phyloP scores from a whole-genome alignment of 1,284 basidiomycete genomes.

The Pseudozyma sp. region DNA sequence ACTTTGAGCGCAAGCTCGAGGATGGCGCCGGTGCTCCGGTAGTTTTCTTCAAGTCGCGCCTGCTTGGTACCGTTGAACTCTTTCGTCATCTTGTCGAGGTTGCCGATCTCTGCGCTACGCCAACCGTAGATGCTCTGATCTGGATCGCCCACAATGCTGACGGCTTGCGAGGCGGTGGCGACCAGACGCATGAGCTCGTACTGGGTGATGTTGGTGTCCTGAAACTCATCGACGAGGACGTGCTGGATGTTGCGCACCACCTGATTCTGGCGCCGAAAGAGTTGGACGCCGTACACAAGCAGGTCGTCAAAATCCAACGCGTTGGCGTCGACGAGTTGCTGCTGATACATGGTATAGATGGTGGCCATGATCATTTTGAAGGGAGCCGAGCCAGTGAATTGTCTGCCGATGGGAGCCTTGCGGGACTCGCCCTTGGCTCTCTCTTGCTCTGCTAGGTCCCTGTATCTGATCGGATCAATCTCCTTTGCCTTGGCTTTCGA shows the following conservation, averaged over 20 bases:
- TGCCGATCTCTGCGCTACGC: slow-evolving; percentile 76
- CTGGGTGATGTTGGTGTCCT: slow-evolving; percentile 89
- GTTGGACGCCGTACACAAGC: slow-evolving; percentile 76
- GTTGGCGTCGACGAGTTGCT: slow-evolving; percentile 75
- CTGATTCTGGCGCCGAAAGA: slow-evolving; percentile 75
- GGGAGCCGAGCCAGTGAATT: slow-evolving; percentile 11
- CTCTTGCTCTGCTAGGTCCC: slow-evolving; percentile 25
- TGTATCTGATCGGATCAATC: slow-evolving; percentile 35
- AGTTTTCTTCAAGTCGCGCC: slow-evolving; percentile 86
- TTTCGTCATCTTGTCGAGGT: slow-evolving; percentile 60
- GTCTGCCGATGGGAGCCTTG: slow-evolving; percentile 18
- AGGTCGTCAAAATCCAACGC: slow-evolving; percentile 91
- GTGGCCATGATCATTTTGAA: slow-evolving; percentile 58
- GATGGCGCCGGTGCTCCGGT: slow-evolving; percentile 84
- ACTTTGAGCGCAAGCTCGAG: slow-evolving; percentile 81
- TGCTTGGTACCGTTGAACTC: slow-evolving; percentile 70
- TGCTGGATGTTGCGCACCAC: slow-evolving; percentile 78
- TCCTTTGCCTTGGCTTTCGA: slow-evolving; percentile 85
- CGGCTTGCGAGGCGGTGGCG: slow-evolving; percentile 53
- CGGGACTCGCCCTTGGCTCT: slow-evolving; percentile 25
- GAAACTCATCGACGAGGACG: slow-evolving; percentile 89
- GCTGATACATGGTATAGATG: slow-evolving; percentile 80
- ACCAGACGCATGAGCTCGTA: slow-evolving; percentile 81
- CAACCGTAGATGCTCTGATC: slow-evolving; percentile 94
- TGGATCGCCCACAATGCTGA: slow-evolving; percentile 90